Evolutionary conservation across 805 yeast species (phyloP).

Genomic region (baker's yeast (Saccharomyces cerevisiae)): DNA sequence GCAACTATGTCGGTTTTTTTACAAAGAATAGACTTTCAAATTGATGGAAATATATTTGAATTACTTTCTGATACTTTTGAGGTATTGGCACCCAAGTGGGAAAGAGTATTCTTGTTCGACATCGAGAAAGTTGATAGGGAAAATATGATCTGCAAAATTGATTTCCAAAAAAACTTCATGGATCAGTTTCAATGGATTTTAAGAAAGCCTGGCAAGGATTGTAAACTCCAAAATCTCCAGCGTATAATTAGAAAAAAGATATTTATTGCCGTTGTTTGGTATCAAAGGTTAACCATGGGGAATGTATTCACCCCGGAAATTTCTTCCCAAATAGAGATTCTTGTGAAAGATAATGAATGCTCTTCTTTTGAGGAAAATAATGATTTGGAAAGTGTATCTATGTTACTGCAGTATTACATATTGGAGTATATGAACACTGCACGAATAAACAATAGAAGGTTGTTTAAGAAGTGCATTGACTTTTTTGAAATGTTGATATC

Average conservation of each 20-base stretch:
- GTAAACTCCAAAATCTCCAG: background rate
- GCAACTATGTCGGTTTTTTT: background rate
- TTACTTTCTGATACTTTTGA: background rate
- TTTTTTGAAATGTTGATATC: conserved; percentile 4
- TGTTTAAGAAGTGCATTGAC: conserved; percentile 2
- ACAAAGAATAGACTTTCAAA: background rate
- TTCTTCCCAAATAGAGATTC: background rate
- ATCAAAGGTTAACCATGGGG: conserved; percentile 1
- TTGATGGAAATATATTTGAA: background rate
- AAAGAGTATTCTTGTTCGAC: conserved; percentile 2
- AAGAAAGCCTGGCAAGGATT: background rate
- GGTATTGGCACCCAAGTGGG: background rate
- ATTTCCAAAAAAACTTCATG: background rate
- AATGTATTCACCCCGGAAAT: background rate
- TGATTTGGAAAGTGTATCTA: conserved; percentile 2
- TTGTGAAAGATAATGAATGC: background rate
- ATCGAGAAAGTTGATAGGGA: background rate
- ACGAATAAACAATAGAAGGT: background rate
- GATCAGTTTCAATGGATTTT: background rate
- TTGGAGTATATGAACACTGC: conserved; percentile 6
- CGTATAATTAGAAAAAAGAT: background rate
- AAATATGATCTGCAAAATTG: background rate
- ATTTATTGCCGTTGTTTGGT: conserved; percentile 4
- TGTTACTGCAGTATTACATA: conserved; percentile 12
- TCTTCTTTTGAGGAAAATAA: background rate